Evolutionary conservation across 2,329 filamentous ascomycete genomes (phyloP).

Genomic region (Escovopsis sp.): DNA sequence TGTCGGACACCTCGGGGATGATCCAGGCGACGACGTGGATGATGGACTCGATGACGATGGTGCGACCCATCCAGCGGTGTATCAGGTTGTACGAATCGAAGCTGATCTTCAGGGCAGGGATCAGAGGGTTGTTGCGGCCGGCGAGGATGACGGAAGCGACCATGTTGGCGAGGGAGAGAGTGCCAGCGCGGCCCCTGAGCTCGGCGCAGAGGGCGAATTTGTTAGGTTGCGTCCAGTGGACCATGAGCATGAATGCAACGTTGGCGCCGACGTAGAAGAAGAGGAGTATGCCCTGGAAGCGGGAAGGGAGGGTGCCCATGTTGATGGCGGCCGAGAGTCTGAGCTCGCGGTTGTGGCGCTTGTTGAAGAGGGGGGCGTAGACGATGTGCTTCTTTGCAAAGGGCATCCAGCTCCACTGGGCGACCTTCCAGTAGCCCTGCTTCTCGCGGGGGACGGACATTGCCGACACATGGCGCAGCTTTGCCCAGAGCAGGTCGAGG

Average conservation of each 20-base stretch:
- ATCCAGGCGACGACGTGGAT: conserved; percentile 61
- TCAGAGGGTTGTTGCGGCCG: conserved; percentile 85
- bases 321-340: conserved; percentile 44
- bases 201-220: conserved; percentile 57
- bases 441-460: conserved; percentile 36
- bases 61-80: conserved; percentile 60
- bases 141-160: conserved; percentile 80
- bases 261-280: conserved; percentile 44
- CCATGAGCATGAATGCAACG: conserved; percentile 43
- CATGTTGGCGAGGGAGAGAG: conserved; percentile 77
- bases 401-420: conserved; percentile 46
- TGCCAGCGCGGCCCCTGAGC: conserved; percentile 71
- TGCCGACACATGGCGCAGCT: conserved; percentile 42
- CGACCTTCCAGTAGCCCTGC: conserved; percentile 43
- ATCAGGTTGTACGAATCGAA: conserved; percentile 87
- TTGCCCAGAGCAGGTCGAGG: conserved; percentile 36
- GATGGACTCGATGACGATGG: conserved; percentile 52
- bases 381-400: conserved; percentile 43
- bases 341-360: conserved; percentile 54
- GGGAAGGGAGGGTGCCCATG: conserved; percentile 47
- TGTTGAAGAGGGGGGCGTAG: conserved; percentile 46
- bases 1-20: conserved; percentile 51
- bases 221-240: conserved; percentile 44
- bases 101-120: conserved; percentile 65
- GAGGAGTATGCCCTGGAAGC: conserved; percentile 45